A percentile compares a stretch with the other conserved stretches of the same genome.
phyloP scores from a whole-genome alignment of 257 asterid species.

The Oldenlandia corymbosa region DNA sequence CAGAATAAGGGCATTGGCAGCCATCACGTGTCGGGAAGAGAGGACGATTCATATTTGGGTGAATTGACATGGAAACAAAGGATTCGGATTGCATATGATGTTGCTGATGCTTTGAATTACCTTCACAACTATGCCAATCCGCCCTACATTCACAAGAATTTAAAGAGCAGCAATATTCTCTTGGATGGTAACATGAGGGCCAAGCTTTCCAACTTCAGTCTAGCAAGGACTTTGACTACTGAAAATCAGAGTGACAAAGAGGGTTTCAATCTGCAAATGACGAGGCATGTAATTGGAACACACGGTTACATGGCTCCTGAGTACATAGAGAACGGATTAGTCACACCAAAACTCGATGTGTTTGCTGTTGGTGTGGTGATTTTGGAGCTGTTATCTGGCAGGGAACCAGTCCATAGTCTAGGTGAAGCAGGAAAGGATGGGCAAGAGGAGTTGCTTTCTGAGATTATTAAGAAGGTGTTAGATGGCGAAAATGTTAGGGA shows the following conservation, averaged over 20 bases:
- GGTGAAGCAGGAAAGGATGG: not conserved
- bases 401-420: slow-evolving; percentile 3
- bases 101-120: slow-evolving; percentile 53
- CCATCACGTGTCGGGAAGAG: not conserved
- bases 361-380: slow-evolving; percentile 31
- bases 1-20: slow-evolving; percentile 4
- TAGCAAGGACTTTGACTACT: slow-evolving; percentile 1
- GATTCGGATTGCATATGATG: slow-evolving; percentile 48
- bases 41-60: not conserved
- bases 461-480: slow-evolving; percentile 28
- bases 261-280: slow-evolving; percentile 6
- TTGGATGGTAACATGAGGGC: slow-evolving; percentile 46
- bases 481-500: slow-evolving; percentile 42
- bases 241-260: slow-evolving; percentile 2
- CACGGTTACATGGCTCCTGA: slow-evolving; percentile 61
- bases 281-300: slow-evolving; percentile 44
- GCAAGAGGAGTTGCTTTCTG: slow-evolving; percentile 14
- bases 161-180: slow-evolving; percentile 47
- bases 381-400: slow-evolving; percentile 19
- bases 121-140: slow-evolving; percentile 60
- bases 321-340: slow-evolving; percentile 47
- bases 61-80: slow-evolving; percentile 49
- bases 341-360: slow-evolving; percentile 50
- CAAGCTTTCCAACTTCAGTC: slow-evolving; percentile 32
- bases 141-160: slow-evolving; percentile 55